These are phyloP conservation scores for Borovskyia barvae DNA, from an alignment of 208 protist species.

Conservation along the genomic window DNA sequence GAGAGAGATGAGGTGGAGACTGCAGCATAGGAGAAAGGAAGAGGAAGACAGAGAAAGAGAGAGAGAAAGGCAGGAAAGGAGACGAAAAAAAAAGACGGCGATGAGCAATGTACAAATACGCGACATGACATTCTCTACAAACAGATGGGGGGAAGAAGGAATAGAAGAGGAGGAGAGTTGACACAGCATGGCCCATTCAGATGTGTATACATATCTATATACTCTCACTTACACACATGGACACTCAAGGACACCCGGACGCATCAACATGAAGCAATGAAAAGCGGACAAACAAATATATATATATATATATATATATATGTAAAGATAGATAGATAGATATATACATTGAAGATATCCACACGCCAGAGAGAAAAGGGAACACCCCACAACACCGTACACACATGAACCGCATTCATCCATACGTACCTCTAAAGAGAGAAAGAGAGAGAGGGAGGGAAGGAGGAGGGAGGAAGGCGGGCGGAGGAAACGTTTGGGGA, in stretches of 20 bases:
- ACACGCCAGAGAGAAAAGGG: conserved; percentile 2
- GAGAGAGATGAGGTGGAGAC: not conserved
- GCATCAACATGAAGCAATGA: not conserved
- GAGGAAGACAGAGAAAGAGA: not conserved
- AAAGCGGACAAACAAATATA: conserved; percentile 1
- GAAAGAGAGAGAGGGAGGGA: too few species aligned
- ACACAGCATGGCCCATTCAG: not conserved
- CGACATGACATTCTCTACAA: not conserved
- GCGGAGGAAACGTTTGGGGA: too few species aligned
- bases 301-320: not conserved
- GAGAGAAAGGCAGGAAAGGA: not conserved
- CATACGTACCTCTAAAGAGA: too few species aligned
- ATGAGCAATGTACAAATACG: not conserved
- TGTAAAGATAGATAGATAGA: not conserved
- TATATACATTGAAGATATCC: not conserved
- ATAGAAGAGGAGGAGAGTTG: not conserved
- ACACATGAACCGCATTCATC: too few species aligned
- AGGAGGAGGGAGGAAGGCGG: too few species aligned
- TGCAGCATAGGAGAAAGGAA: not conserved
- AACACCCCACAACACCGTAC: too few species aligned
- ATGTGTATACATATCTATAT: too few species aligned
- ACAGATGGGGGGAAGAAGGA: conserved; percentile 4
- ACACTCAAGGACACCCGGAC: too few species aligned
- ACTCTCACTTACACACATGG: too few species aligned
- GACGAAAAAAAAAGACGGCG: conserved; percentile 2